These are phyloP conservation scores for Neurospora sp. DNA, from an alignment of 495 filamentous ascomycete species.

Conservation along the genomic window DNA sequence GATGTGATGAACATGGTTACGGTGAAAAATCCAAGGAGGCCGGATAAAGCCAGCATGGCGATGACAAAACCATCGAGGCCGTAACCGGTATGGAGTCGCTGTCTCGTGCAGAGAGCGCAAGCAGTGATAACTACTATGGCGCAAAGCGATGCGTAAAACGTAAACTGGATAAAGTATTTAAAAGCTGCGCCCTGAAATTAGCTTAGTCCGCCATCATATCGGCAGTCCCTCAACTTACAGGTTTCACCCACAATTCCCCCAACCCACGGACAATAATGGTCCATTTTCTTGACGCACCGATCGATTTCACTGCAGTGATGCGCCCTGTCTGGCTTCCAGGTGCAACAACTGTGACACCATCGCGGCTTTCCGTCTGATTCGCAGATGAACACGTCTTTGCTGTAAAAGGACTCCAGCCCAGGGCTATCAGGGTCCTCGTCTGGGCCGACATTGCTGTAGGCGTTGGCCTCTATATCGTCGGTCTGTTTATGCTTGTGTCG, in stretches of 20 bases:
- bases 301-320: conserved; percentile 78
- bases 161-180: conserved; percentile 87
- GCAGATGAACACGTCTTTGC: conserved; percentile 72
- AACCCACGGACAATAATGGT: conserved; percentile 95
- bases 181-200: conserved; percentile 36
- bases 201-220: neutral
- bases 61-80: conserved; percentile 28
- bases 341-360: conserved; percentile 70
- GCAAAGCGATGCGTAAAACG: conserved; percentile 57
- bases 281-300: conserved; percentile 78
- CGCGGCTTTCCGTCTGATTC: conserved; percentile 66
- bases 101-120: conserved; percentile 22
- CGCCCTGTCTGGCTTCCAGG: conserved; percentile 74
- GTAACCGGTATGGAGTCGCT: conserved; percentile 11
- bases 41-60: conserved; percentile 31
- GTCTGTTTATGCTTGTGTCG: conserved; percentile 6
- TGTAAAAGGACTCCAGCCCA: conserved; percentile 54
- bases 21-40: conserved; percentile 67
- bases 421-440: conserved; percentile 35
- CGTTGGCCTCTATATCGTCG: neutral
- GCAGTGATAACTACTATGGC: conserved; percentile 52
- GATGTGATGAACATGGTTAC: conserved; percentile 63
- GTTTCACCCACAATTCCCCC: conserved; percentile 81
- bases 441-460: conserved; percentile 10
- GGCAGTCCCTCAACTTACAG: conserved; percentile 22